Percentiles rank a stretch among this genome's conserved stretches.
These are phyloP conservation scores for Blepharisma japonicum DNA, from an alignment of 73 alveolate genomes.

Conservation along the genomic window DNA sequence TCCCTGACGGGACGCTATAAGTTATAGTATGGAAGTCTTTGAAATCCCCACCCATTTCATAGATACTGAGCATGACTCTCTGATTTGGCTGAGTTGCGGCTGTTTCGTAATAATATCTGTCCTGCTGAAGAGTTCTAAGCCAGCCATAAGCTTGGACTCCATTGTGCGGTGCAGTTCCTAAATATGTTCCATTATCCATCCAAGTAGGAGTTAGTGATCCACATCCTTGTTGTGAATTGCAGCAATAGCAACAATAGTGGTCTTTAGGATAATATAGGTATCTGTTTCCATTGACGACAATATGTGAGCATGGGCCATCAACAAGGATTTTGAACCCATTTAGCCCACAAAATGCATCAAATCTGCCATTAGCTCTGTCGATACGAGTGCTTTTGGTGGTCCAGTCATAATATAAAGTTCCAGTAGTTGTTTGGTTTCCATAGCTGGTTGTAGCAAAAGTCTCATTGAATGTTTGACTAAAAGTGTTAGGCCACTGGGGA, in stretches of 20 bases:
- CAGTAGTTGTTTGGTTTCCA: slow-evolving; percentile 5
- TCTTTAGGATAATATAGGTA: slow-evolving; percentile 46
- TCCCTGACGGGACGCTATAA: no score
- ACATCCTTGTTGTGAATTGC: slow-evolving; percentile 57
- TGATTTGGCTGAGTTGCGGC: slow-evolving; percentile 31
- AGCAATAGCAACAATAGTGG: slow-evolving; percentile 56
- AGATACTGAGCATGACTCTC: slow-evolving; percentile 49
- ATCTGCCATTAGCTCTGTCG: slow-evolving; percentile 51
- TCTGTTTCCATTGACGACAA: slow-evolving; percentile 44
- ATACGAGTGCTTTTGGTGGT: slow-evolving; percentile 39
- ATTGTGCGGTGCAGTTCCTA: slow-evolving; percentile 29
- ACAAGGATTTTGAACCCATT: background rate
- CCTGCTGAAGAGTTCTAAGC: slow-evolving; percentile 47
- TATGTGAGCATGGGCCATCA: background rate
- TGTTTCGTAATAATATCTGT: slow-evolving; percentile 52
- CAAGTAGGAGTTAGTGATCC: slow-evolving; percentile 54
- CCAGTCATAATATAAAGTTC: slow-evolving; percentile 26
- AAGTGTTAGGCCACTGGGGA: slow-evolving; percentile 18
- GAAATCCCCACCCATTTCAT: slow-evolving; percentile 45
- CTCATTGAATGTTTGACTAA: background rate
- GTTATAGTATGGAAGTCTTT: slow-evolving; percentile 23
- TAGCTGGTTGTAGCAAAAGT: background rate
- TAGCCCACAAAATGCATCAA: slow-evolving; percentile 47
- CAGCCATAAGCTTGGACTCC: slow-evolving; percentile 47
- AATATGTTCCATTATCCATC: slow-evolving; percentile 39